Evolutionary conservation across 1,139 yeast species (phyloP).

Genomic region (Hansenula sp.): DNA sequence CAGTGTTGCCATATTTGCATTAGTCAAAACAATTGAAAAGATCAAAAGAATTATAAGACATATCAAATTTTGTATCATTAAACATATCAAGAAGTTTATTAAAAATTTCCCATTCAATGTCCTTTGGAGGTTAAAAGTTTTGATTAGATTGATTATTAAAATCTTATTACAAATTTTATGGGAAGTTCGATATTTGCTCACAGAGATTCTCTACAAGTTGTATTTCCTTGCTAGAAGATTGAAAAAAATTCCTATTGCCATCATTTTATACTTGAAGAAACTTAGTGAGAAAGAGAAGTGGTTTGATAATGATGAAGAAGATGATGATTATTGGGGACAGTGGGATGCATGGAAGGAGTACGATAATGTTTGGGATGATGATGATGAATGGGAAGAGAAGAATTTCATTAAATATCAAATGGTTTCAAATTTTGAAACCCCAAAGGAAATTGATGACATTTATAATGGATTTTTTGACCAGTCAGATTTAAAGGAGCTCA

Average conservation of each 20-base stretch:
- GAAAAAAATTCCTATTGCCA: neutral
- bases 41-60: neutral
- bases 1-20: neutral
- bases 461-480: neutral
- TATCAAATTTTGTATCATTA: neutral
- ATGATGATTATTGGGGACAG: constrained; percentile 1
- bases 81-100: neutral
- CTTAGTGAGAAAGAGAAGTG: neutral
- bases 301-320: neutral
- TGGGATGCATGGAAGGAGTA: constrained; percentile 1
- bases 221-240: neutral
- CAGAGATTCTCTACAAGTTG: constrained; percentile 1
- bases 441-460: constrained; percentile 1
- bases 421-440: neutral
- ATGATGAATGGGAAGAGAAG: constrained; percentile 2
- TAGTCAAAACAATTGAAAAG: constrained; percentile 3
- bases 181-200: constrained; percentile 1
- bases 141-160: neutral
- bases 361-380: neutral
- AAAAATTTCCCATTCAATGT: constrained; percentile 2
- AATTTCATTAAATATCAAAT: neutral
- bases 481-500: neutral
- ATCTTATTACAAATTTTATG: constrained; percentile 1
- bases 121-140: constrained; percentile 1
- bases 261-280: constrained; percentile 1